Conservation (phyloP, 371 early-diverging fungal genomes). For the Haplosporangium sp. region DNA sequence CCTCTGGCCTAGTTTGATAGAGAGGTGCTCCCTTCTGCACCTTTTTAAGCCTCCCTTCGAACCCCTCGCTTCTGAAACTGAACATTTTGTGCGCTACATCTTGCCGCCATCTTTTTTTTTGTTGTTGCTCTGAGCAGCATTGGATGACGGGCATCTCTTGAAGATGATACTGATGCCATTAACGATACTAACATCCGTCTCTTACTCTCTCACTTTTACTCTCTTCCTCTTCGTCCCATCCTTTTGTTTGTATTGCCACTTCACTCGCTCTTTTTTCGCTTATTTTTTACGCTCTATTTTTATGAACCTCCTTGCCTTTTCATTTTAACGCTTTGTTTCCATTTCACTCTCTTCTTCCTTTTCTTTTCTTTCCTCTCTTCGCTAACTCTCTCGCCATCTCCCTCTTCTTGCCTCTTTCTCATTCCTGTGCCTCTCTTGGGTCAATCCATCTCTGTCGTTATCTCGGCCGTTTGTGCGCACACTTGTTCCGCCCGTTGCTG, state of each 20-base stretch:
- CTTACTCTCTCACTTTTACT: no score
- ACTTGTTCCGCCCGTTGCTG: background rate
- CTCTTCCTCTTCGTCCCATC: background rate
- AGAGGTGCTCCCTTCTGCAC: background rate
- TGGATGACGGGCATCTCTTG: no score
- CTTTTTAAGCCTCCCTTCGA: background rate
- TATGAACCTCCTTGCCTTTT: constrained; percentile 21
- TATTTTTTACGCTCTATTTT: constrained; percentile 5
- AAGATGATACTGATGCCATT: no score
- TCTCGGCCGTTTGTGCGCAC: background rate
- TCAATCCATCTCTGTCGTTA: background rate
- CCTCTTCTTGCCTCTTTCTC: background rate
- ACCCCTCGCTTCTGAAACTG: background rate
- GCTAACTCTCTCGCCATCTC: background rate
- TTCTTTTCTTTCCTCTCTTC: constrained; percentile 1
- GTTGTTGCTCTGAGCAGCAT: no score
- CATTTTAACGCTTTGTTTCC: background rate
- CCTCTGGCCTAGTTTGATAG: no score
- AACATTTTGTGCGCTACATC: background rate
- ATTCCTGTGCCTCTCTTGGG: background rate
- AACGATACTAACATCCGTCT: no score
- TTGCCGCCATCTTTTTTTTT: background rate
- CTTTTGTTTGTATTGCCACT: background rate
- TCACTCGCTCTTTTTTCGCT: background rate
- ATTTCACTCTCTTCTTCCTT: background rate